phyloP scores from a whole-genome alignment of 2,329 filamentous ascomycete species.

The Fusarium armeniacum region DNA sequence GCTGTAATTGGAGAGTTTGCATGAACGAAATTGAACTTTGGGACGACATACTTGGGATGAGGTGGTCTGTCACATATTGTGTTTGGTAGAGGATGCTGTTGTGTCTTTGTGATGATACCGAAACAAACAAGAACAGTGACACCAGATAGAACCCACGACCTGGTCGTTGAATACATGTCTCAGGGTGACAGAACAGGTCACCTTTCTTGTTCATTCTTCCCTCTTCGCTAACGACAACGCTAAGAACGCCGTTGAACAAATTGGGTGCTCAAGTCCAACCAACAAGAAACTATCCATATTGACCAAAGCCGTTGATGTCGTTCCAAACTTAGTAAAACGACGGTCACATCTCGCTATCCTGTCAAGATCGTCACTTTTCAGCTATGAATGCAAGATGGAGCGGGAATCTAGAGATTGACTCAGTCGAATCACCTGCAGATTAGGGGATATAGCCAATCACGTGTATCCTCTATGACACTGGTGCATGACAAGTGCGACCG shows the following conservation, averaged over 20 bases:
- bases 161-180: background rate
- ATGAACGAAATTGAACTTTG: too few relatives aligned
- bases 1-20: background rate
- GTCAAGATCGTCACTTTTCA: slow-evolving; percentile 5
- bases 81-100: rapidly evolving
- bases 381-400: background rate
- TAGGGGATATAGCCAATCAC: background rate
- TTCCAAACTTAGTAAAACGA: slow-evolving; percentile 6
- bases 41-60: too few relatives aligned
- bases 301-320: slow-evolving; percentile 24
- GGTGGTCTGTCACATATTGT: too few relatives aligned
- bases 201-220: background rate
- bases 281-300: background rate
- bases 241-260: background rate
- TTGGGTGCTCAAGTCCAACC: background rate
- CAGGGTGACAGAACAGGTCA: too few relatives aligned
- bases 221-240: background rate
- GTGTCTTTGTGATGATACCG: rapidly evolving
- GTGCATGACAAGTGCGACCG: background rate
- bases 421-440: background rate
- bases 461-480: background rate
- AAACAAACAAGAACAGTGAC: background rate
- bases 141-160: background rate
- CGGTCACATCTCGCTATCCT: background rate
- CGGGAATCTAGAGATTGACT: slow-evolving; percentile 4